These are phyloP conservation scores for Phytophthora pisi DNA, from an alignment of 352 stramenopile genomes.

Conservation along the genomic window DNA sequence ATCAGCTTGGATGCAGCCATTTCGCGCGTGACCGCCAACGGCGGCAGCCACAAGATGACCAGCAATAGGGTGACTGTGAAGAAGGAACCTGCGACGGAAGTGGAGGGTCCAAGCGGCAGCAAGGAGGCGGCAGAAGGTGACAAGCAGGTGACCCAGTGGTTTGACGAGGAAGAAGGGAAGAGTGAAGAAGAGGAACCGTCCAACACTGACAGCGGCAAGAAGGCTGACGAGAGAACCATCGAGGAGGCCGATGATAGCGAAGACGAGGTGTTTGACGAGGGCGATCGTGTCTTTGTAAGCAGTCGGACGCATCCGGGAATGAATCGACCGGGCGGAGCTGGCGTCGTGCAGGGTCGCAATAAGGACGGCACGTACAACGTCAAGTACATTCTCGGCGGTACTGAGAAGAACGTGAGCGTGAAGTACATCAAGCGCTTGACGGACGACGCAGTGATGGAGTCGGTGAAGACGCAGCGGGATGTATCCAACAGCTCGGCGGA, in stretches of 20 bases:
- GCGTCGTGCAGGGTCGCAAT: constrained; percentile 52
- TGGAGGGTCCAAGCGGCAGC: background rate
- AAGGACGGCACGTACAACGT: constrained; percentile 79
- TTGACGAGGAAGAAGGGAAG: constrained; percentile 32
- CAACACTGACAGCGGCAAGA: constrained; percentile 11
- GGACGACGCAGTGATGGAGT: constrained; percentile 76
- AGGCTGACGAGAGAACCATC: constrained; percentile 1
- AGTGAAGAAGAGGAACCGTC: constrained; percentile 9
- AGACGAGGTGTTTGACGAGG: constrained; percentile 50
- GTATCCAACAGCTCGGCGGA: constrained; percentile 34
- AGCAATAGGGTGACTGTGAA: constrained; percentile 31
- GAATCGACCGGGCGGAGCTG: constrained; percentile 79
- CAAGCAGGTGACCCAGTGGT: constrained; percentile 39
- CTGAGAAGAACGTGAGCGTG: constrained; percentile 67
- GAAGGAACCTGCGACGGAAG: constrained; percentile 22
- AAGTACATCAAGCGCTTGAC: constrained; percentile 72
- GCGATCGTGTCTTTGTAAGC: constrained; percentile 76
- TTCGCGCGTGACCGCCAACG: constrained; percentile 11
- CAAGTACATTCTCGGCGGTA: constrained; percentile 85
- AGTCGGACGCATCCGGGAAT: constrained; percentile 77
- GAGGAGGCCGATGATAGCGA: constrained; percentile 47
- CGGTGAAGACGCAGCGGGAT: constrained; percentile 59
- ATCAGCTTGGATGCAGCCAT: constrained; percentile 33
- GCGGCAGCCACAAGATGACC: constrained; percentile 3
- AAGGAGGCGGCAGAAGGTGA: background rate